phyloP scores from a whole-genome alignment of 495 filamentous ascomycete genomes.

The Xylaria castorea region DNA sequence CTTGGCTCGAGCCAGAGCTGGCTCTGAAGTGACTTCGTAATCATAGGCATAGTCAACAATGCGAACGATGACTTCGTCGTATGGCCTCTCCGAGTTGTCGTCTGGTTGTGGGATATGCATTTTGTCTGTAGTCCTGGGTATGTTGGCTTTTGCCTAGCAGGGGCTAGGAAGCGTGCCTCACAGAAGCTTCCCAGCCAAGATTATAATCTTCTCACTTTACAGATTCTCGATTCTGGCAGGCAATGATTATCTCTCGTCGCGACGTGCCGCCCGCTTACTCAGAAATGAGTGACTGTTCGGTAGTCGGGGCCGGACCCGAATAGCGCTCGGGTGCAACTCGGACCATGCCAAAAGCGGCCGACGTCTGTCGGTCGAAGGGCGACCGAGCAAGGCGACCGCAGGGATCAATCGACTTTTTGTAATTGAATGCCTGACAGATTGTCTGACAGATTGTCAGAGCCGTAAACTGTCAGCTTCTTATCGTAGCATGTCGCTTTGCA shows the following conservation, averaged over 20 bases:
- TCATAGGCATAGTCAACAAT: slow-evolving; percentile 24
- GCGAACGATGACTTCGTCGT: slow-evolving; percentile 13
- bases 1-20: slow-evolving; percentile 31
- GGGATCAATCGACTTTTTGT: not conserved
- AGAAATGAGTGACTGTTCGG: slow-evolving; percentile 4
- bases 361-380: not conserved
- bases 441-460: too few relatives aligned
- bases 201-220: slow-evolving; percentile 18
- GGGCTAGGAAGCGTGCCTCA: not conserved
- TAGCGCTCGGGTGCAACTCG: not conserved
- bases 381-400: not conserved
- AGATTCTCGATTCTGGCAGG: not conserved
- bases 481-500: not conserved
- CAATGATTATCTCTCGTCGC: not conserved
- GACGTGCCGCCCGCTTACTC: slow-evolving; percentile 10
- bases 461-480: slow-evolving; percentile 22
- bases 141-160: not conserved
- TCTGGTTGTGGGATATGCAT: slow-evolving; percentile 21
- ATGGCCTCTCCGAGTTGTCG: slow-evolving; percentile 22
- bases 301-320: slow-evolving; percentile 24
- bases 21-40: slow-evolving; percentile 15
- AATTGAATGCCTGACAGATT: slow-evolving; percentile 11
- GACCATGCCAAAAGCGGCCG: slow-evolving; percentile 16
- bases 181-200: slow-evolving; percentile 16
- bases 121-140: not conserved